These are phyloP conservation scores for Pyrus betulifolia DNA, from an alignment of 306 rosid species.

Conservation along the genomic window DNA sequence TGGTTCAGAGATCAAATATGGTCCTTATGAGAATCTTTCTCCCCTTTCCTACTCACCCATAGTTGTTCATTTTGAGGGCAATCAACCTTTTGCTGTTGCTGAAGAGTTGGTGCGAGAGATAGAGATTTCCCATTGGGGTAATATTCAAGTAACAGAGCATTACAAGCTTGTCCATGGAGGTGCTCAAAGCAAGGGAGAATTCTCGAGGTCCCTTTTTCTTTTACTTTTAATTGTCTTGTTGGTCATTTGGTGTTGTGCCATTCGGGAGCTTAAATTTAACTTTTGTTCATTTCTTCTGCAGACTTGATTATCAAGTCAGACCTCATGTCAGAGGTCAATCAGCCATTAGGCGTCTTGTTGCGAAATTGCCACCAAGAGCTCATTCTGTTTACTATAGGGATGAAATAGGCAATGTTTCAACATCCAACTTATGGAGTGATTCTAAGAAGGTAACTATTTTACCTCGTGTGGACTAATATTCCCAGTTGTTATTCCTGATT, in stretches of 20 bases:
- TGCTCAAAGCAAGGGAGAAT: conserved; percentile 87
- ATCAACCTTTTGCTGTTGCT: conserved; percentile 85
- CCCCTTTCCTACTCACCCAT: conserved; percentile 62
- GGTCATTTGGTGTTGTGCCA: conserved; percentile 12
- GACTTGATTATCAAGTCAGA: conserved; percentile 86
- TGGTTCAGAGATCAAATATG: conserved; percentile 90
- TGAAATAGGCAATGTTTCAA: conserved; percentile 93
- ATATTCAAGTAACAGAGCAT: conserved; percentile 86
- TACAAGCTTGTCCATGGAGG: conserved; percentile 80
- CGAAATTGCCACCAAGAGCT: conserved; percentile 85
- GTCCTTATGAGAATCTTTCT: conserved; percentile 72
- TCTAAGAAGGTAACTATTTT: conserved; percentile 55
- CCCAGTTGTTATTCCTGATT: conserved; percentile 5
- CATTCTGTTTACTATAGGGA: conserved; percentile 92
- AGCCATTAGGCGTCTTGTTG: conserved; percentile 71
- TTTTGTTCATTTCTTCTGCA: conserved; percentile 37
- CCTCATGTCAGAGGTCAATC: conserved; percentile 79
- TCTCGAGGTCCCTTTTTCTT: conserved; percentile 63
- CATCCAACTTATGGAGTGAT: conserved; percentile 93
- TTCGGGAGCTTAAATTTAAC: conserved; percentile 13
- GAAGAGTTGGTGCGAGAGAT: conserved; percentile 77
- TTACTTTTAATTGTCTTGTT: neutral
- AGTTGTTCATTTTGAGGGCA: conserved; percentile 80
- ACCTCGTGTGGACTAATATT: neutral
- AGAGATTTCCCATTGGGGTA: conserved; percentile 98